Conservation (phyloP, 2,329 filamentous ascomycete species). For the Colletotrichum caudatum region DNA sequence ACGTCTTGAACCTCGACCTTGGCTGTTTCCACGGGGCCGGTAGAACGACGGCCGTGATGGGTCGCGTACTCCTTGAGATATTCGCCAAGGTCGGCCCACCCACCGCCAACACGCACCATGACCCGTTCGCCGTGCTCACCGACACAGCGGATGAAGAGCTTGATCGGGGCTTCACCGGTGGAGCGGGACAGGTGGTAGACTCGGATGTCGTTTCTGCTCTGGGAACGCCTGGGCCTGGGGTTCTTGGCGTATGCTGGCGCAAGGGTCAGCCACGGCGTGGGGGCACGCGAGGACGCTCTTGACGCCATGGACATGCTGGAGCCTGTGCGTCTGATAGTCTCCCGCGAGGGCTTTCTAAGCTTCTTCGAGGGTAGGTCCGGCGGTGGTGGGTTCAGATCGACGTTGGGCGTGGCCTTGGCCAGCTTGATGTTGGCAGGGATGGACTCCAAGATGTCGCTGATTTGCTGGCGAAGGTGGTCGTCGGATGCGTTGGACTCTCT, state of each 20-base stretch:
- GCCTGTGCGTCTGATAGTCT: constrained; percentile 59
- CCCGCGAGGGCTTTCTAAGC: constrained; percentile 57
- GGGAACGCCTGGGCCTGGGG: constrained; percentile 60
- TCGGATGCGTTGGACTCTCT: constrained; percentile 61
- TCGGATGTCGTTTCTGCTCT: constrained; percentile 80
- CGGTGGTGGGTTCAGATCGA: constrained; percentile 70
- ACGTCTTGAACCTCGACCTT: constrained; percentile 71
- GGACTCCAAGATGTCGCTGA: constrained; percentile 80
- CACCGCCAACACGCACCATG: constrained; percentile 97
- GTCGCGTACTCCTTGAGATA: constrained; percentile 93
- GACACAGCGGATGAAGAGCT: constrained; percentile 92
- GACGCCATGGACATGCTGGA: constrained; percentile 61
- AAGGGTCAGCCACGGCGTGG: constrained; percentile 76
- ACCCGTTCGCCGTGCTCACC: constrained; percentile 91
- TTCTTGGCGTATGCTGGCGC: constrained; percentile 69
- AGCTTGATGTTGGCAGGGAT: constrained; percentile 86
- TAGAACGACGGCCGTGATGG: constrained; percentile 84
- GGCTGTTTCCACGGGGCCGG: constrained; percentile 56
- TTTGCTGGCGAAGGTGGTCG: constrained; percentile 82
- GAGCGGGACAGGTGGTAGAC: constrained; percentile 91
- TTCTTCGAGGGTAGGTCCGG: constrained; percentile 67
- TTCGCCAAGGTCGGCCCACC: constrained; percentile 97
- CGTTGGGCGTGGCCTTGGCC: constrained; percentile 60
- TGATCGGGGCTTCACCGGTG: constrained; percentile 88
- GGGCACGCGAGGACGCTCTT: constrained; percentile 60